Percentiles rank a stretch among this genome's conserved stretches.
phyloP scores from a whole-genome alignment of 73 alveolate species.

The Paramecium primaurelia region DNA sequence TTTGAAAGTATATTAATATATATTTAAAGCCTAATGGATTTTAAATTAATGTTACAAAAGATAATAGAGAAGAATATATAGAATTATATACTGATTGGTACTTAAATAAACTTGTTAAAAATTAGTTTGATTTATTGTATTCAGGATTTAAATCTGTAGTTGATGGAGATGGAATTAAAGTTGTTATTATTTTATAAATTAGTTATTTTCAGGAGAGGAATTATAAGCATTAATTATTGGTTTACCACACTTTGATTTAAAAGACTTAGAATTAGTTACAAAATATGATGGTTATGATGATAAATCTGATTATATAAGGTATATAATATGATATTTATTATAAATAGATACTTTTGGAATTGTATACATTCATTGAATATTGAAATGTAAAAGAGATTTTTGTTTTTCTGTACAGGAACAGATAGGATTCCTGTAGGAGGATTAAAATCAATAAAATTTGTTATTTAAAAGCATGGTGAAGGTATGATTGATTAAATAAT shows the following conservation, averaged over 20 bases:
- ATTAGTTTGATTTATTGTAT: conserved; percentile 69
- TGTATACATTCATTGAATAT: neutral
- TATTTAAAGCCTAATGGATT: conserved; percentile 77
- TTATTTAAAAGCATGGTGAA: conserved; percentile 70
- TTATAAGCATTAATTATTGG: conserved; percentile 11
- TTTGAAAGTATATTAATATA: conserved; percentile 11
- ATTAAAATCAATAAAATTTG: conserved; percentile 63
- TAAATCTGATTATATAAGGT: conserved; percentile 50
- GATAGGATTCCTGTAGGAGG: conserved; percentile 84
- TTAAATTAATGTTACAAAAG: conserved; percentile 79
- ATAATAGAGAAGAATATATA: conserved; percentile 89
- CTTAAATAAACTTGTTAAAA: conserved; percentile 79
- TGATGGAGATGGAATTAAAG: conserved; percentile 50
- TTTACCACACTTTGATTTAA: conserved; percentile 9
- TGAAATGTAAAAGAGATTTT: conserved; percentile 69
- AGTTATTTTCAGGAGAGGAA: conserved; percentile 54
- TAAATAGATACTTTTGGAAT: neutral
- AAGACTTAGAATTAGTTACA: conserved; percentile 30
- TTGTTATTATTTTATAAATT: neutral
- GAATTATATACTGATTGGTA: conserved; percentile 87
- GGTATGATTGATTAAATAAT: conserved; percentile 12
- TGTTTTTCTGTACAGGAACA: conserved; percentile 79
- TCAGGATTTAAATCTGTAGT: conserved; percentile 51
- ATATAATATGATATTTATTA: neutral
- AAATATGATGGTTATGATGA: conserved; percentile 50